Conservation (phyloP, 306 rosid species). For the Castanopsis chinensis region DNA sequence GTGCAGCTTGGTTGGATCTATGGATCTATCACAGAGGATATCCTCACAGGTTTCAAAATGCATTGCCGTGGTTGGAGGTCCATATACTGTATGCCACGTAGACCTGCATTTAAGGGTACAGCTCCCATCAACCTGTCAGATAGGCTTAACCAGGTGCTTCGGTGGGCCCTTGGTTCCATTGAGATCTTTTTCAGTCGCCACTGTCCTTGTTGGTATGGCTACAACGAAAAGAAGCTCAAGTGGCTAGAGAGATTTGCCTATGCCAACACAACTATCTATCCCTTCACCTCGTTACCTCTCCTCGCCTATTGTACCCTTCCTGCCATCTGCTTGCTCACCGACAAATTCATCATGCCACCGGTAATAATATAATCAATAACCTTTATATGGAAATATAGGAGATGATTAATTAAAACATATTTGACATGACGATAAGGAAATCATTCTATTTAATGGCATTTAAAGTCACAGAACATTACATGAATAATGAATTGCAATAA, state of each 20-base stretch:
- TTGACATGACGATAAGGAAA: background rate
- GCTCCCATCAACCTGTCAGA: constrained; percentile 98
- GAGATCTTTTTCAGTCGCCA: constrained; percentile 96
- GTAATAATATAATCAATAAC: constrained; percentile 34
- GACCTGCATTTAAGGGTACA: constrained; percentile 93
- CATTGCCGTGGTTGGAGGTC: constrained; percentile 99
- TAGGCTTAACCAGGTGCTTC: constrained; percentile 94
- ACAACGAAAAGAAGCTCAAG: constrained; percentile 83
- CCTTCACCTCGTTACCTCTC: constrained; percentile 92
- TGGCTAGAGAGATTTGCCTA: constrained; percentile 97
- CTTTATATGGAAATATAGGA: background rate
- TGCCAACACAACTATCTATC: constrained; percentile 90
- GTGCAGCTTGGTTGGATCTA: constrained; percentile 95
- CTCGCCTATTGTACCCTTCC: constrained; percentile 89
- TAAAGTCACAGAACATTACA: constrained; percentile 2
- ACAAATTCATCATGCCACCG: constrained; percentile 97
- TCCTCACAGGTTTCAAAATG: constrained; percentile 94
- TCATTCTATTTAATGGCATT: constrained; percentile 3
- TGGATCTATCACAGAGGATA: constrained; percentile 95
- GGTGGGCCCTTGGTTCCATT: constrained; percentile 96
- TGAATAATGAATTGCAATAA: constrained; percentile 21
- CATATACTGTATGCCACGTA: constrained; percentile 84
- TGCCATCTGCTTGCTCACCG: constrained; percentile 93
- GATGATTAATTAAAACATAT: background rate
- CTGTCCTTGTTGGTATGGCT: constrained; percentile 86